phyloP scores from a whole-genome alignment of 2,329 filamentous ascomycete genomes.

The Emydomyces testavorans region DNA sequence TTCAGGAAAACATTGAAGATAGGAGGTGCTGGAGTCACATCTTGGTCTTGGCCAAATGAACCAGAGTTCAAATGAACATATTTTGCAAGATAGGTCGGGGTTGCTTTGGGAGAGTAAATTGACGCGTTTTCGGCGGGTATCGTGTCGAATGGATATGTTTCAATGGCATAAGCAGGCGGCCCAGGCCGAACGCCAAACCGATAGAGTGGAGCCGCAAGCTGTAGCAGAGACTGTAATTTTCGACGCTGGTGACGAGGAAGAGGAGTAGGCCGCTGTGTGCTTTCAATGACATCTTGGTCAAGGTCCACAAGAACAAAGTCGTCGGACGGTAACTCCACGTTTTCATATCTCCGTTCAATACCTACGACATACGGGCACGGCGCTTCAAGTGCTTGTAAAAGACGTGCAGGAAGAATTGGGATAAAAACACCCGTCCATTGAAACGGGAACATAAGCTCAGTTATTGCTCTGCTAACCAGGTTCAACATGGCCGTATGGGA shows the following conservation, averaged over 20 bases:
- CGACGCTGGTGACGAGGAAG: constrained; percentile 80
- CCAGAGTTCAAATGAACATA: constrained; percentile 84
- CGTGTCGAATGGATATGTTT: constrained; percentile 80
- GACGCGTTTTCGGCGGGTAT: constrained; percentile 78
- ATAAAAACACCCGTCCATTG: constrained; percentile 94
- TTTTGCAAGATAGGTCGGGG: constrained; percentile 63
- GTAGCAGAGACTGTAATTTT: constrained; percentile 78
- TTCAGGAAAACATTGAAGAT: constrained; percentile 88
- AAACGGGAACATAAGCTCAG: constrained; percentile 74
- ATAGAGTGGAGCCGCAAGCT: constrained; percentile 82
- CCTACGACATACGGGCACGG: constrained; percentile 96
- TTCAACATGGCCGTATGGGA: constrained; percentile 96
- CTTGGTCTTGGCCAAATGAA: constrained; percentile 59
- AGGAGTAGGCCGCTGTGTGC: constrained; percentile 62
- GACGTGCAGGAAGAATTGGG: constrained; percentile 71
- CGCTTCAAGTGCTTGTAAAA: constrained; percentile 83
- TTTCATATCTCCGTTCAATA: constrained; percentile 72
- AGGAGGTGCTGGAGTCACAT: constrained; percentile 46
- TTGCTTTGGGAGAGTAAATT: constrained; percentile 62
- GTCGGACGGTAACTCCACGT: constrained; percentile 63
- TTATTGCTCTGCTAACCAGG: constrained; percentile 76
- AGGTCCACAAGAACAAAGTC: constrained; percentile 93
- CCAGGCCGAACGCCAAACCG: constrained; percentile 78
- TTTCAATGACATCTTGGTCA: constrained; percentile 80
- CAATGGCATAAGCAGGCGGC: constrained; percentile 82